Base-by-base conservation (phyloP, 768 basidiomycete genomes). In the Xerocomellus intermedius region DNA sequence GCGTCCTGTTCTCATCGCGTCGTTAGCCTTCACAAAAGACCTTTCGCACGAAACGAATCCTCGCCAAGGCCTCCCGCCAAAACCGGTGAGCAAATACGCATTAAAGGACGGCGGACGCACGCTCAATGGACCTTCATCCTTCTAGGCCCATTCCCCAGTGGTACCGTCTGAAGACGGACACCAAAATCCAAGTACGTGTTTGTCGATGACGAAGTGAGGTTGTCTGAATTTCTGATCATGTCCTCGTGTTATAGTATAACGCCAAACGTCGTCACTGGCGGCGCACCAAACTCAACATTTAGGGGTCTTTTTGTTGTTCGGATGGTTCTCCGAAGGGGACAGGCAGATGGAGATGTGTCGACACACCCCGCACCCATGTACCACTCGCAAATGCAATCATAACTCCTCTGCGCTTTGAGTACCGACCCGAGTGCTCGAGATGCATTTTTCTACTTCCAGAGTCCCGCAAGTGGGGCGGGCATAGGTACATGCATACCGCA, bases 211-310 rank as follows among this genome's bases (percentile, higher is more conserved):
- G 24, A 9, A 6, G 16, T 14, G 16, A 4, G 42, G 26, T 33
- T 32, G 39, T 38, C 22, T 8, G 36, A 12, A 33, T n/a, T 7
- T n/a, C 47, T 61, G 39, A 61, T 4, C 28, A 19, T 43, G 3
- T 2, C 36, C 16, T 28, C 43, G 2, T 42, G 26, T 42, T 42
- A 59, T 62, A 93, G 88, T 93, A 94, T 73, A 94, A 94, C 76
- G 87, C 90, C 62, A 98, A 98, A 82, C 84, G 96, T 65, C 90
- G 96, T 74, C 96, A 99, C 82, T 99, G 96, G 96, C 84, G 96
- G 73, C 89, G 96, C 76, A 98, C 96, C 61, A 98, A 98, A 83
- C 85, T 98, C 79, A 95, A 95, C 83, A 87, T 97, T 75, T 96
- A 86, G 80, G 56, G 60, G 9, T 39, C 47, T 44, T 39, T 17